Evolutionary conservation across 208 protist genomes (phyloP).

Genomic region (Leishmania arabica): DNA sequence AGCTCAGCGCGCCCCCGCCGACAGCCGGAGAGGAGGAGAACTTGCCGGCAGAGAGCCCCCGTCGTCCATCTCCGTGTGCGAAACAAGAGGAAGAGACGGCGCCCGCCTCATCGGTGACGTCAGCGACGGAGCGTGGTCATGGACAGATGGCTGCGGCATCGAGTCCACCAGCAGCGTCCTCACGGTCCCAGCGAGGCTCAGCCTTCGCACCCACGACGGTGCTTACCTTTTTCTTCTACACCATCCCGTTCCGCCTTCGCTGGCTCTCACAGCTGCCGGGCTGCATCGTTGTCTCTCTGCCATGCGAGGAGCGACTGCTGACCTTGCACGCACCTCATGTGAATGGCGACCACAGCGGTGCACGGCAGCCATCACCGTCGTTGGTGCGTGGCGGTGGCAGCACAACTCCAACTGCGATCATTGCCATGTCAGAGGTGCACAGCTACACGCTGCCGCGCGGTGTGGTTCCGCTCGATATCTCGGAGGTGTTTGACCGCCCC

Average conservation of each 20-base stretch:
- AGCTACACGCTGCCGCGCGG: conserved; percentile 51
- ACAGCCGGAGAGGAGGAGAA: not conserved
- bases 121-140: not conserved
- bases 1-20: not conserved
- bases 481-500: conserved; percentile 46
- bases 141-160: not conserved
- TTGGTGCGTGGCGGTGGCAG: not conserved
- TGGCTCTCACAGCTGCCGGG: conserved; percentile 47
- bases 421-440: conserved; percentile 7
- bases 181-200: not conserved
- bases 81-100: not conserved
- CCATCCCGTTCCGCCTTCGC: conserved; percentile 60
- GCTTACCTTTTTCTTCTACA: conserved; percentile 44
- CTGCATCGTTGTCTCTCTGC: conserved; percentile 58
- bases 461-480: conserved; percentile 73
- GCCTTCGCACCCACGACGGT: not conserved
- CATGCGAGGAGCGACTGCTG: conserved; percentile 78
- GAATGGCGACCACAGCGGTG: not conserved
- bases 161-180: not conserved
- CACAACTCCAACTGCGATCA: too few relatives aligned
- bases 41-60: not conserved
- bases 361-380: not conserved
- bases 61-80: not conserved
- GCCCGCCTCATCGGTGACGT: not conserved
- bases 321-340: conserved; percentile 40